phyloP scores from a whole-genome alignment of 768 basidiomycete species.

The Asterophora lycoperdoides region DNA sequence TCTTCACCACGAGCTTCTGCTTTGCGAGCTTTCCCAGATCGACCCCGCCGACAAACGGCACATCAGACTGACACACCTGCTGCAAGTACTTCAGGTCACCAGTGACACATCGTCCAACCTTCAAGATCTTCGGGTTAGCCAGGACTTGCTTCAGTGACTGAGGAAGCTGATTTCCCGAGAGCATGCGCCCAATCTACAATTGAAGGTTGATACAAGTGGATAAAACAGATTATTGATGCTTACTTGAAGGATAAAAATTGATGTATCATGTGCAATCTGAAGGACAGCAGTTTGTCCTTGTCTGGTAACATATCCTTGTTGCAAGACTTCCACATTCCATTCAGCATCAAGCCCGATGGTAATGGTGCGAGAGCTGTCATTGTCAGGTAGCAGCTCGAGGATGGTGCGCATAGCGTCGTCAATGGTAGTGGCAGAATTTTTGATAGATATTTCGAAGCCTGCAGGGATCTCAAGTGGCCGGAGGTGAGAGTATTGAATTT shows the following conservation, averaged over 20 bases:
- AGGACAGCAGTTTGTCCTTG: slow-evolving; percentile 19
- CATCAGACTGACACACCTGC: not conserved
- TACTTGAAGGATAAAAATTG: slow-evolving; percentile 19
- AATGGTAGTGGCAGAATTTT: slow-evolving; percentile 9
- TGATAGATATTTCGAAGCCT: slow-evolving; percentile 9
- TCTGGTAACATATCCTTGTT: slow-evolving; percentile 10
- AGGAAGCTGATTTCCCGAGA: not conserved
- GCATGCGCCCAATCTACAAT: not conserved
- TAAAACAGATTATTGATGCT: not conserved
- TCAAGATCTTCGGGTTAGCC: slow-evolving; percentile 9
- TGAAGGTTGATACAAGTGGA: not conserved
- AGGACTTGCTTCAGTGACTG: slow-evolving; percentile 10
- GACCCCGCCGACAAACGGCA: slow-evolving; percentile 22
- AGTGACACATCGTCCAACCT: slow-evolving; percentile 9
- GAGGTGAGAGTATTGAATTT: slow-evolving; percentile 19
- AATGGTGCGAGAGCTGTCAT: slow-evolving; percentile 6
- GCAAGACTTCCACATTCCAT: slow-evolving; percentile 23
- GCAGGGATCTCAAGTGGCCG: slow-evolving; percentile 14
- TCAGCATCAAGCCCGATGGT: slow-evolving; percentile 21
- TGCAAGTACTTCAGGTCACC: slow-evolving; percentile 3
- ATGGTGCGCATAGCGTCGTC: slow-evolving; percentile 19
- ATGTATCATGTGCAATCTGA: slow-evolving; percentile 18
- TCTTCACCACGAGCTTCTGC: slow-evolving; percentile 14
- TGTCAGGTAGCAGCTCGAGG: slow-evolving; percentile 17
- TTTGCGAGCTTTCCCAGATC: slow-evolving; percentile 28